phyloP scores from a whole-genome alignment of 768 basidiomycete genomes.

The Xerocomellus amylosporus region DNA sequence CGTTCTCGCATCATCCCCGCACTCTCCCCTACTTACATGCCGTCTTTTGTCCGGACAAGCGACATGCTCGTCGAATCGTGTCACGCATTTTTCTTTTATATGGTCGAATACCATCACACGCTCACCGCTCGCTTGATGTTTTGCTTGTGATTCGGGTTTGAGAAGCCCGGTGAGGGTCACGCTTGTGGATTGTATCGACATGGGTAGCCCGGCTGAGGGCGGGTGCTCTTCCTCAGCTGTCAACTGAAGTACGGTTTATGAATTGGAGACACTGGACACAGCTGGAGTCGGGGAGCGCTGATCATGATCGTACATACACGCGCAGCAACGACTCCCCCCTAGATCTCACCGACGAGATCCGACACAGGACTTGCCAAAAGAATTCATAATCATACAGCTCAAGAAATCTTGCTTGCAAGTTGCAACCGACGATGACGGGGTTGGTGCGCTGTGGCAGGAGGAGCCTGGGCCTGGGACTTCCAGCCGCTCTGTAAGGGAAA shows the following conservation, averaged over 20 bases:
- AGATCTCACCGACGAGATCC: not conserved
- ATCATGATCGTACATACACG: not conserved
- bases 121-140: slow-evolving; percentile 12
- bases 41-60: not conserved
- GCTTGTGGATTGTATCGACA: no score
- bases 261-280: no score
- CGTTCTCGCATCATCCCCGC: not conserved
- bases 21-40: not conserved
- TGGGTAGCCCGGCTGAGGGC: no score
- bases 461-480: not conserved
- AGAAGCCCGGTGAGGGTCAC: no score
- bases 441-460: not conserved
- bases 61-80: slow-evolving; percentile 3
- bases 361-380: not conserved
- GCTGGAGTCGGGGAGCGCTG: no score
- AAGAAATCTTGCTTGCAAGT: not conserved
- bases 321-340: not conserved
- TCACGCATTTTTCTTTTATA: not conserved
- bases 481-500: slow-evolving; percentile 1
- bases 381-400: no score
- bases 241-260: no score
- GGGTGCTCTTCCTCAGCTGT: no score
- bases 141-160: not conserved
- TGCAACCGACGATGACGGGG: not conserved
- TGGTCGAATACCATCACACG: slow-evolving; percentile 16